Evolutionary conservation across 805 yeast genomes (phyloP).

Genomic region (Metschnikowia arizonensis): DNA sequence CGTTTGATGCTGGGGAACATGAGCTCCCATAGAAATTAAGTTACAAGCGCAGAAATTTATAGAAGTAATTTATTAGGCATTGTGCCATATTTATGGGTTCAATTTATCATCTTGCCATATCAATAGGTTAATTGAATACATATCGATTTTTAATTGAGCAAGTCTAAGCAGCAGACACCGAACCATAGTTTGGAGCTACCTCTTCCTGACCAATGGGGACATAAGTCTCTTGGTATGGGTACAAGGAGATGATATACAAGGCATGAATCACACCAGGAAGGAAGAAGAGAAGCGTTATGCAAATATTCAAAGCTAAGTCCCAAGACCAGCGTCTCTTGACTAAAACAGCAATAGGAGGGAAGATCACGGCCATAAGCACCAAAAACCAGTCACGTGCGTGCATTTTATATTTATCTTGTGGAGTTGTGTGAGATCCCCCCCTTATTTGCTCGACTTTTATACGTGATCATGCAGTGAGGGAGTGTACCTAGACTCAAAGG

Average conservation of each 20-base stretch:
- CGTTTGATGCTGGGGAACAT: constrained; percentile 2
- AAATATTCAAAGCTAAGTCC: constrained; percentile 65
- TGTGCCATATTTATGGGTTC: not conserved
- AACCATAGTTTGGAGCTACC: constrained; percentile 7
- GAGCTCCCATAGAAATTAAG: constrained; percentile 6
- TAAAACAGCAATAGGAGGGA: constrained; percentile 78
- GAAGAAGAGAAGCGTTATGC: constrained; percentile 65
- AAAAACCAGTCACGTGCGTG: constrained; percentile 57
- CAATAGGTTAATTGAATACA: not conserved
- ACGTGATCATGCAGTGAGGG: not conserved
- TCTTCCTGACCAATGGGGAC: constrained; percentile 14
- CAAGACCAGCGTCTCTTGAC: constrained; percentile 66
- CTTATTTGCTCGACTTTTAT: constrained; percentile 3
- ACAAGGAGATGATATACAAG: constrained; percentile 72
- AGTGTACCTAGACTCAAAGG: not conserved
- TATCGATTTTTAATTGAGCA: no score
- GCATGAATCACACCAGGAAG: constrained; percentile 76
- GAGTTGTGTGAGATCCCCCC: not conserved
- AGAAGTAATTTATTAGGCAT: not conserved
- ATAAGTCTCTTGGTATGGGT: constrained; percentile 46
- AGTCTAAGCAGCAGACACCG: constrained; percentile 4
- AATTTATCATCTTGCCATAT: not conserved
- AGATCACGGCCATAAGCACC: constrained; percentile 60
- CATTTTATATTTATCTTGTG: constrained; percentile 21
- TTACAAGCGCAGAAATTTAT: not conserved